Evolutionary conservation across 495 filamentous ascomycete species (phyloP).

Genomic region (Lasiosphaeria ovina): DNA sequence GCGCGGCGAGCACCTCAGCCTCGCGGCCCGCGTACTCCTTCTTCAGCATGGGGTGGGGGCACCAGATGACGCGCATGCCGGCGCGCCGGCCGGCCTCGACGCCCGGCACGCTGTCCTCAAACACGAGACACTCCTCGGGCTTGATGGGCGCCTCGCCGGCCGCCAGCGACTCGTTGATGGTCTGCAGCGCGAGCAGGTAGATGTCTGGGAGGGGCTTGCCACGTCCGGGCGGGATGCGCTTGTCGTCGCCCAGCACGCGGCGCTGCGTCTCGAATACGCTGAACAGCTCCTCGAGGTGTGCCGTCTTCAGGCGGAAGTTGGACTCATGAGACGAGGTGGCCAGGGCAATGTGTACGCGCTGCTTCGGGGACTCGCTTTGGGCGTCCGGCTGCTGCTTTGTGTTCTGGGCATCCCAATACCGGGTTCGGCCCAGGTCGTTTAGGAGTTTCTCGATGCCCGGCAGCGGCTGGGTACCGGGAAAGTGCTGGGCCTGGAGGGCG

Average conservation of each 20-base stretch:
- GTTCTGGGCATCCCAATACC: conserved; percentile 40
- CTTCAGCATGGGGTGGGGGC: conserved; percentile 77
- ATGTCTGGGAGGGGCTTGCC: conserved; percentile 97
- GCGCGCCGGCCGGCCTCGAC: conserved; percentile 89
- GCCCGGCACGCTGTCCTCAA: conserved; percentile 91
- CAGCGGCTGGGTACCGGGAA: conserved; percentile 70
- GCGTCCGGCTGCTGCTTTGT: conserved; percentile 10
- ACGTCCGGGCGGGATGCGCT: conserved; percentile 69
- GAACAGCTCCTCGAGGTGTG: conserved; percentile 72
- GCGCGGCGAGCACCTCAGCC: conserved; percentile 77
- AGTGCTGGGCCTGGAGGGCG: conserved; percentile 64
- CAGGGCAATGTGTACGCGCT: conserved; percentile 74
- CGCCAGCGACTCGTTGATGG: conserved; percentile 70
- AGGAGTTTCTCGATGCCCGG: conserved; percentile 76
- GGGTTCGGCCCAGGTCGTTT: conserved; percentile 44
- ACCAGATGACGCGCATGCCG: conserved; percentile 95
- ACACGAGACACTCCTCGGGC: conserved; percentile 90
- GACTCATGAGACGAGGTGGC: conserved; percentile 71
- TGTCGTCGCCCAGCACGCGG: conserved; percentile 82
- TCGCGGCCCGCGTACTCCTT: conserved; percentile 73
- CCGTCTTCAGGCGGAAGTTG: conserved; percentile 80
- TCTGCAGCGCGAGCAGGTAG: conserved; percentile 81
- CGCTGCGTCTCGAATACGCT: conserved; percentile 63
- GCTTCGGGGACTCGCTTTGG: conserved; percentile 31
- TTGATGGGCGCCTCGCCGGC: conserved; percentile 64